phyloP scores from a whole-genome alignment of 805 yeast genomes.

The Hanseniaspora jakobsenii region DNA sequence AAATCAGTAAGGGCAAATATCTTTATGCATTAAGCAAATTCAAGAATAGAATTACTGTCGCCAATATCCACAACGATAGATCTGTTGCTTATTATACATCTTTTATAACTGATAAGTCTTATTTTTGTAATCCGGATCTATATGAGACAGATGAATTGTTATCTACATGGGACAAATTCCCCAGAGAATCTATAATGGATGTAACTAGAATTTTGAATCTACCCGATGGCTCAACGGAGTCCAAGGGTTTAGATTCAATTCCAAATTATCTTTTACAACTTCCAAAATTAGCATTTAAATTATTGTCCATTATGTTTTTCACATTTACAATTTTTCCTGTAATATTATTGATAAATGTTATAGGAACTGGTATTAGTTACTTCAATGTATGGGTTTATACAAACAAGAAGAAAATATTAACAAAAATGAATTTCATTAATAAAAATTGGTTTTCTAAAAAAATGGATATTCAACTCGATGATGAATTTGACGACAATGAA shows the following conservation, averaged over 20 bases:
- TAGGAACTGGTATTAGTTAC: conserved; percentile 1
- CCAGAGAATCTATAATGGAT: conserved; percentile 6
- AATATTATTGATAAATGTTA: neutral
- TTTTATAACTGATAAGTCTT: conserved; percentile 42
- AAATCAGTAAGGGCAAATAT: conserved; percentile 32
- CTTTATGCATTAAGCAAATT: conserved; percentile 46
- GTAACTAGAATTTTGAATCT: neutral
- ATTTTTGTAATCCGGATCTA: conserved; percentile 1
- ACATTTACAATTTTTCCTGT: neutral
- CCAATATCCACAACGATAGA: conserved; percentile 72
- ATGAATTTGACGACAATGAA: conserved; percentile 20
- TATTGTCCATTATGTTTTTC: no score
- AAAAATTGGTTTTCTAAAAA: conserved; percentile 1
- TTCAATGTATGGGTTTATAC: conserved; percentile 6
- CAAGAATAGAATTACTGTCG: conserved; percentile 45
- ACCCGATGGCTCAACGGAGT: conserved; percentile 1
- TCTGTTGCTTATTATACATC: conserved; percentile 82
- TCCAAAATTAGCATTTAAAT: no score
- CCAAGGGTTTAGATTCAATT: neutral
- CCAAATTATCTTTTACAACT: neutral
- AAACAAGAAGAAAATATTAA: neutral
- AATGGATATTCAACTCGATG: conserved; percentile 1
- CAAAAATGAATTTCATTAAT: neutral
- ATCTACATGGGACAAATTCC: conserved; percentile 1
- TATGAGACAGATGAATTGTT: conserved; percentile 3